Evolutionary conservation across 108 stramenopile species (phyloP).

Genomic region (Cyclotella distinguenda): DNA sequence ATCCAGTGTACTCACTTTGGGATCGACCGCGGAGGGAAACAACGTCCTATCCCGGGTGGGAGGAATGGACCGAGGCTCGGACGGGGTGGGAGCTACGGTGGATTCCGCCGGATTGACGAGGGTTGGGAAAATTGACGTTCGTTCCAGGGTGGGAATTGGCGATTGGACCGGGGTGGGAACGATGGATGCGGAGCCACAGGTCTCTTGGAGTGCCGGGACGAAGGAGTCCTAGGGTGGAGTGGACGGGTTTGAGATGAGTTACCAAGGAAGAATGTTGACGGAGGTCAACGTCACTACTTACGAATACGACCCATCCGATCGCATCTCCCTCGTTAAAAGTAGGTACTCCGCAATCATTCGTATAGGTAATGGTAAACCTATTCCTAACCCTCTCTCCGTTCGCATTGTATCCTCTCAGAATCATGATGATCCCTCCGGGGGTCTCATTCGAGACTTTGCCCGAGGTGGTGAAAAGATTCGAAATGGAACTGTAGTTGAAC

Average conservation of each 20-base stretch:
- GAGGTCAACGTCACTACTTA: constrained; percentile 11
- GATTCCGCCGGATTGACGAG: too few species aligned
- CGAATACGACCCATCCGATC: constrained; percentile 46
- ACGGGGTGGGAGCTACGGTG: too few species aligned
- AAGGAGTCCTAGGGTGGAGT: constrained; percentile 10
- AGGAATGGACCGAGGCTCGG: too few species aligned
- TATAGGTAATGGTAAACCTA: constrained; percentile 39
- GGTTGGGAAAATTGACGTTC: too few species aligned
- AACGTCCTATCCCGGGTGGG: too few species aligned
- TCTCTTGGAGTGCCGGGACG: constrained; percentile 24
- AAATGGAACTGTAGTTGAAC: constrained; percentile 28
- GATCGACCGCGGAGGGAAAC: too few species aligned
- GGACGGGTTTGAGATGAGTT: neutral
- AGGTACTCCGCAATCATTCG: constrained; percentile 36
- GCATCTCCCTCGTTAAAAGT: constrained; percentile 38
- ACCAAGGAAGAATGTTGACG: neutral
- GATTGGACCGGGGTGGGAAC: too few species aligned
- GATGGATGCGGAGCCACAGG: constrained; percentile 20
- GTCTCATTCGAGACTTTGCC: neutral
- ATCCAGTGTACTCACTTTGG: too few species aligned
- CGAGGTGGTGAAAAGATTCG: neutral
- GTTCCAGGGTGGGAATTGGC: too few species aligned
- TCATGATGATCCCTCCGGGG: constrained; percentile 35
- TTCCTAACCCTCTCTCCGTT: constrained; percentile 26
- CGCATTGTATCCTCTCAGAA: constrained; percentile 34